A percentile compares a stretch with the other conserved stretches of the same genome.
These are phyloP conservation scores for Erigeron philadelphicus DNA, from an alignment of 140 eudicot genomes.

Conservation along the genomic window DNA sequence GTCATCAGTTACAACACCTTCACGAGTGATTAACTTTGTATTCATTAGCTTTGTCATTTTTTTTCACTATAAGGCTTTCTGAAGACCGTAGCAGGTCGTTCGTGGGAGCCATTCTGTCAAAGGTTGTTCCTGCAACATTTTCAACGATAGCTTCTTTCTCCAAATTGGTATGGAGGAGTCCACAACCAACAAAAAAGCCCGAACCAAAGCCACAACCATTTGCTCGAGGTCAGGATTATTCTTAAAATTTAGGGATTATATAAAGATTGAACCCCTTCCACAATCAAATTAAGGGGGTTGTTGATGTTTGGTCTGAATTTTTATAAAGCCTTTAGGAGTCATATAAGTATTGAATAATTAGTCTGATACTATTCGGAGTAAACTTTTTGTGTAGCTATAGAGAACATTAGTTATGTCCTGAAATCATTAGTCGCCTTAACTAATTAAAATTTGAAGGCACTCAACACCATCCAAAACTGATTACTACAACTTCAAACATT, in stretches of 20 bases:
- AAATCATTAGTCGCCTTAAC: too few species aligned
- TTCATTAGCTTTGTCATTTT: neutral
- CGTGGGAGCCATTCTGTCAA: constrained; percentile 88
- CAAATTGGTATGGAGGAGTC: constrained; percentile 82
- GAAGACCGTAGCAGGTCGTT: constrained; percentile 80
- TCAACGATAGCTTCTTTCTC: constrained; percentile 87
- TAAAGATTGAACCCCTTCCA: neutral
- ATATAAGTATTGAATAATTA: too few species aligned
- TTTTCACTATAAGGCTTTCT: constrained; percentile 58
- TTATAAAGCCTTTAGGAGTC: neutral
- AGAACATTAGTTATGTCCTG: too few species aligned
- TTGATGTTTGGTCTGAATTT: neutral
- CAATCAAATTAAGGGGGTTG: neutral
- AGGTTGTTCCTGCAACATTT: constrained; percentile 90
- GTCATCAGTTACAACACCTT: neutral
- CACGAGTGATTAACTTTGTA: constrained; percentile 1
- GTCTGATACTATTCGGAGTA: too few species aligned
- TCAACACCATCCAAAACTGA: too few species aligned
- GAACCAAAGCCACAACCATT: constrained; percentile 84
- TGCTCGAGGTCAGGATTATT: constrained; percentile 63
- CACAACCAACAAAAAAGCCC: constrained; percentile 49
- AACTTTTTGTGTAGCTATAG: too few species aligned
- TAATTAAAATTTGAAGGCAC: too few species aligned
- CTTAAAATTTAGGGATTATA: neutral
- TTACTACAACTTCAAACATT: too few species aligned